Evolutionary conservation across 2,329 filamentous ascomycete species (phyloP), one percentile per base, ranked within the genome.

Genomic region (Zymoseptoria crescenta): DNA sequence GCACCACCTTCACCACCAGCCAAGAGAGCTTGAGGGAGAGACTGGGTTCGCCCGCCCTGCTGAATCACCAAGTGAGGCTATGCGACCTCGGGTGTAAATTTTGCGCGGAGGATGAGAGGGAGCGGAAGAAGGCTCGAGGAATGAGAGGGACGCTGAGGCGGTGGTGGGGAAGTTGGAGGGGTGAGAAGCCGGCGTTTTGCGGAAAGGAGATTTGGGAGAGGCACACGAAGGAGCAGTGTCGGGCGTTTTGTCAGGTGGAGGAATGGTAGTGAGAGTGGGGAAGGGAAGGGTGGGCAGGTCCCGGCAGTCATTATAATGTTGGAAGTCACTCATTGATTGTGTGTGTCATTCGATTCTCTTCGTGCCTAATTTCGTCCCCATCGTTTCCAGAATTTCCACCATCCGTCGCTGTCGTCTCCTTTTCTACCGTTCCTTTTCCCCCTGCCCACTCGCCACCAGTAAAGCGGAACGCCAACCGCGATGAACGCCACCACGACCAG

Each of bases 401-500:
- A 59, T 24, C 64, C 56, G 2, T 57, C 59, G 19, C 60, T 64
- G 50, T 70, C 66, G 4, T 45, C 63, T 4, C 41, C 59, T 62
- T 65, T 69, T 62, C 69, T 63, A 60, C 61, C 68, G 62, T 52
- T 69, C 64, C 59, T 52, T 24, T 72, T 66, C 3, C 85, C 80
- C 21, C 87, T 81, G 55, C 85, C 84, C 52, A 96, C 87, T 65
- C 91, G 83, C 85, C 88, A 96, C 73, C 89, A 96, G 75, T 93
- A 99, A 28, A 97, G 84, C 0, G 91, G 89, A 45, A 97, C 79
- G 0, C 94, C 94, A 0, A 85, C 87, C 4, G 87, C 79, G 60
- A 96, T 89, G 69, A 97, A 99, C 0, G 79, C 86, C 5, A 96
- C 79, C 7, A 99, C 94, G 21, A 93, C 84, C 24, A 96, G 72